Evolutionary conservation across 768 basidiomycete species (phyloP), one percentile per base, ranked within the genome.

Genomic region (Tulasnella sp.): DNA sequence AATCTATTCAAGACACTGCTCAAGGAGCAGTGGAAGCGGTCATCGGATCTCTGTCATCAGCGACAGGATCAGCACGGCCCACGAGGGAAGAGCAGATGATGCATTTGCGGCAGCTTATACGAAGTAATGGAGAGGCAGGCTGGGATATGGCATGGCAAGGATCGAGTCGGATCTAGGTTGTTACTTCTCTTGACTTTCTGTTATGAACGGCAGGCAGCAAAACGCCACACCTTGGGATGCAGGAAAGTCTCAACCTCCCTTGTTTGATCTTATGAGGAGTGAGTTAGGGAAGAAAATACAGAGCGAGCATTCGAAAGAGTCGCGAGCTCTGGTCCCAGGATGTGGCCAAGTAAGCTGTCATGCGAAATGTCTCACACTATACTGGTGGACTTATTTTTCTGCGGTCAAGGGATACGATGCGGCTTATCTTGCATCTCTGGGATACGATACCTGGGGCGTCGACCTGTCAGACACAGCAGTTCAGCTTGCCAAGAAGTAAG

Each of bases 181-280:
- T 15, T 34, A 25, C 9, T 44, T 24, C 17, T 19, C 34, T 22
- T 19, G n/a, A 17, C 43, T 29, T 21, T 29, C 21, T 25, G 0
- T 31, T 25, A 25, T 22, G 24, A 38, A 4, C 25, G 19, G 31
- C 61, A 79, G 81, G 80, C 70, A 77, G 64, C 63, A 68, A 0
- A 70, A 73, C 0, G 56, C 79, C 1, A 84, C 81, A 0, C 84
- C 85, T 0, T 87, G 85, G 84, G 84, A 85, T 34, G 66, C 4
- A 78, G 81, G 2, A 68, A 71, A 4, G n/a, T 64, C 73, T 2
- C 83, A 85, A 63, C 82, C 79, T 4, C 75, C 82, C 1, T 70
- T 85, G 56, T 69, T 66, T 24, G 78, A 81, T 24, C 70, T 61
- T 21, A 29, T 43, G 21, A 38, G 34, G 12, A 43, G 60, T 12